phyloP scores from a whole-genome alignment of 164 flowering plant genomes.

The Kingdonia uniflora region DNA sequence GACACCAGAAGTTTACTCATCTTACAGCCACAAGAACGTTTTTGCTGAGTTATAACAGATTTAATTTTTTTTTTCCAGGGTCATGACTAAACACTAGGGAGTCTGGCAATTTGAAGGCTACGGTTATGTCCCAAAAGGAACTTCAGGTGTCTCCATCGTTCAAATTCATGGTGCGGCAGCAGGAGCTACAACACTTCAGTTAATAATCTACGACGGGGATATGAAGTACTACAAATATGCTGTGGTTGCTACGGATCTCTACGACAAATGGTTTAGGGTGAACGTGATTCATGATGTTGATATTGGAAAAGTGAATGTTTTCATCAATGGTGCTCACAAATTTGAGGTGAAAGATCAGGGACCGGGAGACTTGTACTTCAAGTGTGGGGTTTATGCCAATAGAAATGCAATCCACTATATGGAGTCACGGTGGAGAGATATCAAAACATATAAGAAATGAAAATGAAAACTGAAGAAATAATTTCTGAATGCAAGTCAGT shows the following conservation, averaged over 20 bases:
- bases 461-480: background rate
- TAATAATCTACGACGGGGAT: constrained; percentile 5
- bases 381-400: constrained; percentile 18
- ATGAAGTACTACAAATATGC: constrained; percentile 9
- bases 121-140: too few species aligned
- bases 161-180: background rate
- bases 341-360: constrained; percentile 17
- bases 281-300: too few species aligned
- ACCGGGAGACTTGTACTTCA: constrained; percentile 21
- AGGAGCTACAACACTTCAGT: background rate
- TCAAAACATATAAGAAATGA: too few species aligned
- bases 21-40: too few species aligned
- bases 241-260: too few species aligned
- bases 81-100: constrained; percentile 21
- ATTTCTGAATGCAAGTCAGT: too few species aligned
- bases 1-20: constrained; percentile 13
- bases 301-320: too few species aligned
- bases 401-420: constrained; percentile 14
- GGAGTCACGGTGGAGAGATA: constrained; percentile 35
- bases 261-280: too few species aligned
- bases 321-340: too few species aligned
- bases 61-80: constrained; percentile 22
- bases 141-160: constrained; percentile 7
- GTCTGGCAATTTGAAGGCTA: constrained; percentile 26
- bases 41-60: too few species aligned